Evolutionary conservation across 345 rosid genomes (phyloP), one percentile per base, ranked within the genome.

Genomic region (Gossypium anomalum): DNA sequence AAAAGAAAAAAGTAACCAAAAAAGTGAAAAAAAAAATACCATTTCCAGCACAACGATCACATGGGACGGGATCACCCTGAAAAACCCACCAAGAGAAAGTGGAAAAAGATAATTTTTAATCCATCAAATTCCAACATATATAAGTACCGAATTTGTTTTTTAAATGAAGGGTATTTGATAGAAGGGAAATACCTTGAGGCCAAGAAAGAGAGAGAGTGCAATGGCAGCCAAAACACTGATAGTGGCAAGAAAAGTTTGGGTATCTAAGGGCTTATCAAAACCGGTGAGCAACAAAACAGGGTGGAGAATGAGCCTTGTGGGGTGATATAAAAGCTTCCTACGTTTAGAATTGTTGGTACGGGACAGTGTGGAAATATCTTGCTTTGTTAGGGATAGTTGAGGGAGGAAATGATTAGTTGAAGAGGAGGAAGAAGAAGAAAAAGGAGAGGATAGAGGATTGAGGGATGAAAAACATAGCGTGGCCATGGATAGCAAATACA

Each of bases 51-150:
- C 98, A 93, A 1, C 93, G 90, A 72, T 87, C 94, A 73, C 98
- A 94, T 10, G 98, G 92, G 41, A 94, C 91, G 63, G 98, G 97
- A 69, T 92, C 98, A 65, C 98, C 97, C 98, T 94, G 87, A 83
- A 81, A 86, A 58, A 25, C 71, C 72, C 29, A 43, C 9, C 19
- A 19, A n/a, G 64, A 49, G 27, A 41, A 38, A 43, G 16, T 12
- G 12, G 1, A 59, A 34, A 70, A 49, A 34, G 41, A 34, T 34
- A 0, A 34, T 34, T 5, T 10, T 15, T 15, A 72, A 17, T 43
- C 29, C 34, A 2, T 47, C 49, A 63, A 53, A 20, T 12, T 45
- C 16, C 43, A 59, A 13, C 63, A 51, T 53, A 15, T 2, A 19
- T n/a, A 34, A 22, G 14, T 5, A 47, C 55, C 2, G 48, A 19